Evolutionary conservation across 1,284 basidiomycete genomes (phyloP).

Genomic region (Athelia psychrophila): DNA sequence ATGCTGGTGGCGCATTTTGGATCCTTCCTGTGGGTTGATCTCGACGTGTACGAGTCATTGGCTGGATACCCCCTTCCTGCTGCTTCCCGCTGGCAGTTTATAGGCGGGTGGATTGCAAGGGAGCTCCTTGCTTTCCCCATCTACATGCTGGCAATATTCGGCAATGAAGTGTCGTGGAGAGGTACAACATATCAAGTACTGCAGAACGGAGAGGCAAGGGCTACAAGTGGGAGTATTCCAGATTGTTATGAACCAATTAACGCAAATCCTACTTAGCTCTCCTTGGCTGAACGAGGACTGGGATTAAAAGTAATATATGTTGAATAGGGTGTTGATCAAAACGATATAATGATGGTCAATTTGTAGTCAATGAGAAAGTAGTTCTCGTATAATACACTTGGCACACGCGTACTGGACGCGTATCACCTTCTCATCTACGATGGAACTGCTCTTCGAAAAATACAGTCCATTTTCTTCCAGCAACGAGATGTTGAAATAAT

Average conservation of each 20-base stretch:
- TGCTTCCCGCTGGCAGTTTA: conserved; percentile 53
- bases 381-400: too few relatives aligned
- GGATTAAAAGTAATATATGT: too few relatives aligned
- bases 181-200: conserved; percentile 66
- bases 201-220: conserved; percentile 54
- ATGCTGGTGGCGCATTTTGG: conserved; percentile 55
- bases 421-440: too few relatives aligned
- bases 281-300: too few relatives aligned
- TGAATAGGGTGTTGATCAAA: too few relatives aligned
- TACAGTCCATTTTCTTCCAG: too few relatives aligned
- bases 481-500: too few relatives aligned
- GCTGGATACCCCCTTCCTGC: conserved; percentile 64
- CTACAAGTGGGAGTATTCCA: conserved; percentile 20
- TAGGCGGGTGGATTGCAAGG: conserved; percentile 74
- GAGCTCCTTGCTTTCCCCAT: conserved; percentile 85
- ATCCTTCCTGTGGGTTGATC: conserved; percentile 65
- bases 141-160: conserved; percentile 77
- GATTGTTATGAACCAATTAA: conserved; percentile 22
- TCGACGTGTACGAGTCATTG: conserved; percentile 71
- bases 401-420: too few relatives aligned
- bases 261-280: too few relatives aligned
- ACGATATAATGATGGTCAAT: too few relatives aligned
- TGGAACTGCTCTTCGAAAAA: too few relatives aligned
- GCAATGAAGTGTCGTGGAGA: conserved; percentile 82
- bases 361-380: too few relatives aligned